Conservation (phyloP, 1,284 basidiomycete genomes). For the Caloboletus firmus region DNA sequence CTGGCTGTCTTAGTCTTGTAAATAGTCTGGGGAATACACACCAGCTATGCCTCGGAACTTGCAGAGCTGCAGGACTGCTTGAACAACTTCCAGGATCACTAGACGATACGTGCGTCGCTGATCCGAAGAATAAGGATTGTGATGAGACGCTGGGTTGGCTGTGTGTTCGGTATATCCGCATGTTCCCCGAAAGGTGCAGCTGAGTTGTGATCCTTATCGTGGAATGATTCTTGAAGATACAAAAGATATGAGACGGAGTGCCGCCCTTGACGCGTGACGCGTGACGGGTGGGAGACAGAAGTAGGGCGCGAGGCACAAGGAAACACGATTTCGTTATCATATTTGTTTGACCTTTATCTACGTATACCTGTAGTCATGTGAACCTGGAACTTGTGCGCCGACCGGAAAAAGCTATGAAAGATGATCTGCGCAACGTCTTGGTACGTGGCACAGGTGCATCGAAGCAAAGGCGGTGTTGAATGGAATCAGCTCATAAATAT, state of each 20-base stretch:
- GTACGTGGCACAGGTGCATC: neutral
- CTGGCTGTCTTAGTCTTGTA: neutral
- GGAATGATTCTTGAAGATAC: neutral
- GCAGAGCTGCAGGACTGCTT: neutral
- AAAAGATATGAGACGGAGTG: neutral
- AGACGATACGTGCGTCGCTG: neutral
- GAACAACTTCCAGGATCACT: neutral
- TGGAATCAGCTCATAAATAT: neutral
- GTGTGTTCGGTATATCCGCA: neutral
- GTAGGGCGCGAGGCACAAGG: neutral
- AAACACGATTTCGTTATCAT: neutral
- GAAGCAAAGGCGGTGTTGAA: neutral
- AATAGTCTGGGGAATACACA: neutral
- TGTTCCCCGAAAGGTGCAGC: neutral
- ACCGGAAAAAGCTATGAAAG: neutral
- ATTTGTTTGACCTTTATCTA: conserved; percentile 1
- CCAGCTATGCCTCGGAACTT: neutral
- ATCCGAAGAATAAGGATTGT: conserved; percentile 3
- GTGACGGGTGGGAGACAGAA: neutral
- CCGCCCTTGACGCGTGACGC: neutral
- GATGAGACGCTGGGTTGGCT: neutral
- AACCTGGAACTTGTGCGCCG: neutral
- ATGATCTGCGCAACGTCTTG: neutral
- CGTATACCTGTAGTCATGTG: neutral
- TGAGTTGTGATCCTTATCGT: neutral